A percentile compares a stretch with the other conserved stretches of the same genome.
Conservation (phyloP, 805 yeast species). For the Saccharomycopsis javanensis region DNA sequence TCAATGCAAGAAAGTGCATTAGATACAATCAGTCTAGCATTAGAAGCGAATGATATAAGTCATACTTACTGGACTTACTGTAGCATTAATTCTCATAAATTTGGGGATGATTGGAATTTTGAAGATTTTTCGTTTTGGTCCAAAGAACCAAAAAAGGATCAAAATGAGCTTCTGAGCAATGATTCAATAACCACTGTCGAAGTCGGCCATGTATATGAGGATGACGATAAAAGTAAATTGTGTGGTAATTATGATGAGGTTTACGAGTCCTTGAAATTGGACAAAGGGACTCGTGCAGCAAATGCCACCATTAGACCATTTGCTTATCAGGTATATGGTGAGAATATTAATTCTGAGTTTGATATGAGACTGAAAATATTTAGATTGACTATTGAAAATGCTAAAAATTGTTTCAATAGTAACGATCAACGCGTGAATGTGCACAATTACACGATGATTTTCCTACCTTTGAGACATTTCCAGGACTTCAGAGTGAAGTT, state of each 20-base stretch:
- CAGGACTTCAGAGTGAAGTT: conserved; percentile 42
- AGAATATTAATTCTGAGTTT: conserved; percentile 43
- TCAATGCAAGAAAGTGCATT: conserved; percentile 68
- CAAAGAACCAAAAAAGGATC: conserved; percentile 29
- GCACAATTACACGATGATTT: conserved; percentile 48
- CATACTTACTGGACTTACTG: conserved; percentile 86
- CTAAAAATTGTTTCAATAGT: conserved; percentile 22
- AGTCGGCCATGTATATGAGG: background rate
- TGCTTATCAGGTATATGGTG: conserved; percentile 56
- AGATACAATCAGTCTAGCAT: conserved; percentile 71
- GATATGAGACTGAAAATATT: conserved; percentile 42
- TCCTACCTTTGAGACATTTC: conserved; percentile 67
- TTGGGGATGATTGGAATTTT: conserved; percentile 91
- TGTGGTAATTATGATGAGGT: background rate
- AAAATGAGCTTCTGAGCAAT: too few species aligned
- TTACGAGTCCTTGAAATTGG: background rate
- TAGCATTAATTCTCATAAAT: conserved; percentile 58
- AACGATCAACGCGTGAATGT: background rate
- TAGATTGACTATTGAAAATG: conserved; percentile 35
- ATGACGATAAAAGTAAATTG: background rate
- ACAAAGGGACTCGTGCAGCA: conserved; percentile 59
- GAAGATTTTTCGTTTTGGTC: conserved; percentile 91
- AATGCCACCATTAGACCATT: conserved; percentile 73
- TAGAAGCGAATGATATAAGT: conserved; percentile 63
- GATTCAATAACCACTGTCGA: background rate